Base-by-base conservation (phyloP, 2,329 filamentous ascomycete species). In the Claviceps pazoutovae region DNA sequence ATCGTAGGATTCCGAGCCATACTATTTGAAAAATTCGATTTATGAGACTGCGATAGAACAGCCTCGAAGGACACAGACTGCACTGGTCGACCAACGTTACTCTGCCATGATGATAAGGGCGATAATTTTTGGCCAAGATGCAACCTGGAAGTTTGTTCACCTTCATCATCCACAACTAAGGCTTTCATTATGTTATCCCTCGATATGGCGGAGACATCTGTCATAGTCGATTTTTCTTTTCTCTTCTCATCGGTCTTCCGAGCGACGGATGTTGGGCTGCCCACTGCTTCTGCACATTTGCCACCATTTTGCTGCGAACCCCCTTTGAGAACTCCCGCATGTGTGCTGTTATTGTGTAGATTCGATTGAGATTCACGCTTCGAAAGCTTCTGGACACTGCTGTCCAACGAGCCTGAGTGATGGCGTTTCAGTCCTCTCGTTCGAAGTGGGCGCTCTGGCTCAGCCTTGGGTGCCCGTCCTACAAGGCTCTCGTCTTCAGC, bases 71-170 rank as follows among this genome's bases (percentile, higher is more conserved):
- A 26, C 16, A 47, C 44, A 23, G 48, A 36, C 49, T 44, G 44
- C 2, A 30, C 49, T 7, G 52, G 47, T 1, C 60, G 55, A 1
- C 55, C 56, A 30, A 66, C 65, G 8, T 70, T 66, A 30, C 71
- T 74, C 51, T 74, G 74, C 41, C 80, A 76, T 76, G 49, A 50
- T 11, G 42, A 39, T 6, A 46, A 11, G 4, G 16, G 49, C 19
- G 41, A 39, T 41, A 34, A 39, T 4, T 36, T 17, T 23, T 23
- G 41, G 16, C 42, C 30, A 26, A 14, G 42, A 50, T 14, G 36
- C 11, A n/a, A 39, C 8, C 36, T 30, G 19, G 17, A 19, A 19
- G 3, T 16, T 6, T 8, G 9, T 37, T 11, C 21, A 26, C 13
- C 17, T 21, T 38, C 14, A 13, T 50, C 14, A 14, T 26, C 17